A percentile compares a stretch with the other conserved stretches of the same genome.
phyloP scores from a whole-genome alignment of 225 moss, liverwort and hornwort genomes.

The Rhytidiadelphus loreus region DNA sequence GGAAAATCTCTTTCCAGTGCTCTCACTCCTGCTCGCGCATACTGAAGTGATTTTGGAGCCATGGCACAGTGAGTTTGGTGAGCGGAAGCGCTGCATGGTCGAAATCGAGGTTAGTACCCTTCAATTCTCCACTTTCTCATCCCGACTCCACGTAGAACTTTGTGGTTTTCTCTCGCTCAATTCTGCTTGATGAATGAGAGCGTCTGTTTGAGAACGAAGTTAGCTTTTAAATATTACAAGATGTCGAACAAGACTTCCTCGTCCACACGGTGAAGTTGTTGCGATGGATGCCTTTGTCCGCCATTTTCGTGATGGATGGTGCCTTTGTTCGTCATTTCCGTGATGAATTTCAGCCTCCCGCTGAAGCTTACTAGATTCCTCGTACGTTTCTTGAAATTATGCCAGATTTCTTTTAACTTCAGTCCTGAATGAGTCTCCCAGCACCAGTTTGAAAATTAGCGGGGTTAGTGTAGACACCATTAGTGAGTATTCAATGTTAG shows the following conservation, averaged over 20 bases:
- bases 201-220: not conserved
- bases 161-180: too few species aligned
- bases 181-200: not conserved
- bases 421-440: not conserved
- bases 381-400: not conserved
- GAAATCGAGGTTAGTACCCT: not conserved
- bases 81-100: not conserved
- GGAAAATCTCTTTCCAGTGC: not conserved
- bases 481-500: not conserved
- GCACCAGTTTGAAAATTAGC: not conserved
- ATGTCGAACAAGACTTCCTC: not conserved
- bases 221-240: not conserved
- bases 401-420: not conserved
- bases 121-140: not conserved
- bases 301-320: not conserved
- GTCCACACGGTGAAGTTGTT: not conserved
- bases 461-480: not conserved
- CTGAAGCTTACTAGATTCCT: not conserved
- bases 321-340: not conserved
- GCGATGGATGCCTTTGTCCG: not conserved
- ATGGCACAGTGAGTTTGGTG: not conserved
- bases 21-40: not conserved
- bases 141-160: too few species aligned
- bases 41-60: not conserved
- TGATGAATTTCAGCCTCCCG: not conserved